Conservation (phyloP, 1,284 basidiomycete species). For the Cutaneotrichosporon arboriforme region DNA sequence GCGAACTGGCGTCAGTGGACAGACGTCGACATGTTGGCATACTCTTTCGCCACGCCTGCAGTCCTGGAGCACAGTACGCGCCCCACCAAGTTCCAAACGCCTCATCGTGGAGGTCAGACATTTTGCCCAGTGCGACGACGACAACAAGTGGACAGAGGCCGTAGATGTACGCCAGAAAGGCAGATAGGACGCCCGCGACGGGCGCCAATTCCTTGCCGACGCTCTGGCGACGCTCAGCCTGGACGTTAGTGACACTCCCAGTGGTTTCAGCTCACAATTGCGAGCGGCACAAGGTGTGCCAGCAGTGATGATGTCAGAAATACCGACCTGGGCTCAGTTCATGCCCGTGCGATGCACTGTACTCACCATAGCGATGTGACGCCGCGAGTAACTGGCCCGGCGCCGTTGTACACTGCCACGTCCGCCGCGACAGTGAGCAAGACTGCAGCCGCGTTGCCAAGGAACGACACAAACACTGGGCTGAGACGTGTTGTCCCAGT, state of each 20-base stretch:
- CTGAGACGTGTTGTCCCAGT: not conserved
- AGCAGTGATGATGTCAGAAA: not conserved
- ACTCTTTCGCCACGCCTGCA: not conserved
- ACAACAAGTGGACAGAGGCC: not conserved
- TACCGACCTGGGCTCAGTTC: not conserved
- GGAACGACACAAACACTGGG: not conserved
- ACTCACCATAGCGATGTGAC: not conserved
- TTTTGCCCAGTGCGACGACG: not conserved
- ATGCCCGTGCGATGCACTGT: not conserved
- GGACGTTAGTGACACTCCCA: too few relatives aligned
- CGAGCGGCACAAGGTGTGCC: not conserved
- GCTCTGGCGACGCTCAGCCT: too few relatives aligned
- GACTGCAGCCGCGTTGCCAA: not conserved
- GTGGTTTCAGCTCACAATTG: not conserved
- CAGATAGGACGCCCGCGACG: too few relatives aligned
- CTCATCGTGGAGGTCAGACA: not conserved
- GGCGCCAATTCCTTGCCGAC: too few relatives aligned
- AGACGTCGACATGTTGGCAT: not conserved
- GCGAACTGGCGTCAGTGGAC: not conserved
- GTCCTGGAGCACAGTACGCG: not conserved
- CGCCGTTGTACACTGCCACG: not conserved
- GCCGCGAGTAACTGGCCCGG: not conserved
- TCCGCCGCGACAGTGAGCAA: not conserved
- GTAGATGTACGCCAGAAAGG: not conserved
- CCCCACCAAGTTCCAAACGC: constrained; percentile 2